Percentiles rank a stretch among this genome's conserved stretches.
phyloP scores from a whole-genome alignment of 2,329 filamentous ascomycete genomes.

The Penicillium sp. region DNA sequence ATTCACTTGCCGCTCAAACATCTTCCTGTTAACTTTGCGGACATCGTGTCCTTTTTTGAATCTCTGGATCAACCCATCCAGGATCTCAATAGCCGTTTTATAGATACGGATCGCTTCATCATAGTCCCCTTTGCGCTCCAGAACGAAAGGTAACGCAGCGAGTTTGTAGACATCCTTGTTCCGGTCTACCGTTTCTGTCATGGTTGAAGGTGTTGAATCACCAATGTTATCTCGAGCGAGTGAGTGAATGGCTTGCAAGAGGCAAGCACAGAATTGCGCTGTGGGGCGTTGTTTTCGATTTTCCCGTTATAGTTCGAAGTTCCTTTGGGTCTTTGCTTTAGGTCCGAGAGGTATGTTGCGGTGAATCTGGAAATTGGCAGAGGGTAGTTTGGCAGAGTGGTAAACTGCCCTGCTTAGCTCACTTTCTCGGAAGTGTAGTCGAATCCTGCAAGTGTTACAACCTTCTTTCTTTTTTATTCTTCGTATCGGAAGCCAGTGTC shows the following conservation, averaged over 20 bases:
- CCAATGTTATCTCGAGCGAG: no score
- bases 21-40: conserved; percentile 17
- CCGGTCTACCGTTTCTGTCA: conserved; percentile 1
- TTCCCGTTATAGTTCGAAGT: no score
- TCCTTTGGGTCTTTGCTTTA: background rate
- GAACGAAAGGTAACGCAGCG: conserved; percentile 5
- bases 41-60: conserved; percentile 14
- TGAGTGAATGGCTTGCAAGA: no score
- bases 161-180: conserved; percentile 7
- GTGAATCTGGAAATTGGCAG: background rate
- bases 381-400: background rate
- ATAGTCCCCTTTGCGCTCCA: conserved; percentile 16
- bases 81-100: conserved; percentile 9
- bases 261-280: no score
- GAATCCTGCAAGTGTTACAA: background rate
- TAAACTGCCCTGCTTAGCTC: background rate
- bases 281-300: no score
- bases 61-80: conserved; percentile 2
- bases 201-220: background rate
- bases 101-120: conserved; percentile 15
- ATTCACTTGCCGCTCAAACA: conserved; percentile 20
- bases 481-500: no score
- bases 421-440: background rate
- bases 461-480: background rate
- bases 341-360: background rate